Evolutionary conservation across 345 rosid genomes (phyloP), one percentile per base, ranked within the genome.

Genomic region (Syzygium jambos): DNA sequence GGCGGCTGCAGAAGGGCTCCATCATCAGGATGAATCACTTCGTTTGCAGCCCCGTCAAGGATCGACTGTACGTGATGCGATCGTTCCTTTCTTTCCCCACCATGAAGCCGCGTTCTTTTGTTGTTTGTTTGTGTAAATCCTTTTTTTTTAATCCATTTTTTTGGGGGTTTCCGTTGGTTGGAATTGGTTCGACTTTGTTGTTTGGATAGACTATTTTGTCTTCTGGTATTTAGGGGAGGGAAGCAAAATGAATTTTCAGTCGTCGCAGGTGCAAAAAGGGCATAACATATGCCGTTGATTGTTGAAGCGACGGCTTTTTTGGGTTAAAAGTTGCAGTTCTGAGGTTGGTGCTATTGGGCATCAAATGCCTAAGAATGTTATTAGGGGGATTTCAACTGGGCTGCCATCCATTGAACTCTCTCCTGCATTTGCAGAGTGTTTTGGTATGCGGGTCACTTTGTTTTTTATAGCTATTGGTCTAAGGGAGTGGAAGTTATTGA

Each of bases 1-100:
- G 95, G 2, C 85, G 38, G 57, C 63, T 97, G 90, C 94, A 93
- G 89, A n/a, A 91, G 13, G 98, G 98, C 3, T 94, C 98, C 54
- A 41, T 97, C 41, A 78, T 97, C 56, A 92, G 88, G 88, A 86
- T 96, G 90, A 91, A 91, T 46, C 90, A 92, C 30, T 97, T 90
- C 88, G 90, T 94, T 84, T 94, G 98, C 78, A 93, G 93, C 83
- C 85, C 90, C 78, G 89, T 97, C 88, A 98, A 95, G 88, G 55
- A 84, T n/a, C 95, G 97, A 88, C 92, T 93, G 99, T 97, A 88
- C 87, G 89, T 54, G 27, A 14, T 27, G 9, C 46, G 34, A 5
- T 14, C 77, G n/a, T 73, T 73, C 49, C 83, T 52, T 57, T 61
- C 77, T 46, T 19, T 56, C 25, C 22, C n/a, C 16, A 22, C 43